A percentile compares a stretch with the other conserved stretches of the same genome.
phyloP scores from a whole-genome alignment of 768 basidiomycete species.

The Lentinus tigrinus region DNA sequence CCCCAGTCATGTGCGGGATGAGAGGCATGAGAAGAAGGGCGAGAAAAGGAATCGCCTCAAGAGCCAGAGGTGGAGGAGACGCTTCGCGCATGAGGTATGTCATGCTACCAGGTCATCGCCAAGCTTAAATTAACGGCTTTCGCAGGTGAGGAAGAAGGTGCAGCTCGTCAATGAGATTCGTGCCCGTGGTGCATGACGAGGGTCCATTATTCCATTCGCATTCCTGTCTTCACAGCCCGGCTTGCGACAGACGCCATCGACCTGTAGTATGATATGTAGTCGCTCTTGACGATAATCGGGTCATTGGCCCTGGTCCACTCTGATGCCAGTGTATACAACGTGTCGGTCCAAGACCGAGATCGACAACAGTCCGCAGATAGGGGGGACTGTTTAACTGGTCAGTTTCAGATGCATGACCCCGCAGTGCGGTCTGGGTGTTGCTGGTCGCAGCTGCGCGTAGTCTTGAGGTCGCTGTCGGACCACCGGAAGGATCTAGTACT shows the following conservation, averaged over 20 bases:
- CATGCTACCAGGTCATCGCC: constrained; percentile 12
- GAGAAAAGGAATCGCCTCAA: constrained; percentile 70
- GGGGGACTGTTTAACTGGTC: constrained; percentile 6
- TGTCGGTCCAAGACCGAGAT: not conserved
- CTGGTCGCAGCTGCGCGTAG: not conserved
- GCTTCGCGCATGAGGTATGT: constrained; percentile 76
- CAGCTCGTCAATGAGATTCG: constrained; percentile 78
- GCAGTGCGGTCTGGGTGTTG: constrained; percentile 6
- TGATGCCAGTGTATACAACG: constrained; percentile 2
- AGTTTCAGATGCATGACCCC: constrained; percentile 18
- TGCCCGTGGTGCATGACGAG: constrained; percentile 61
- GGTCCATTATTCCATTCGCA: not conserved
- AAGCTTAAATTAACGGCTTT: constrained; percentile 15
- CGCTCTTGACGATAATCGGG: constrained; percentile 12
- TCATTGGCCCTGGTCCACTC: not conserved
- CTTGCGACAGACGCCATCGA: not conserved
- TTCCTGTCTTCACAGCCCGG: constrained; percentile 9
- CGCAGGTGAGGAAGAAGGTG: constrained; percentile 82
- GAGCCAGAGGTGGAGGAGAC: constrained; percentile 77
- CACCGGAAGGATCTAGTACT: constrained; percentile 15
- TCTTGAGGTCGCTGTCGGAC: constrained; percentile 1
- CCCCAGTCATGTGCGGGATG: constrained; percentile 24
- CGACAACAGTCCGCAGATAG: constrained; percentile 3
- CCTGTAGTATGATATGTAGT: constrained; percentile 15
- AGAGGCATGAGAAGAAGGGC: constrained; percentile 83